Evolutionary conservation across 2,329 filamentous ascomycete species (phyloP).

Genomic region (Diplodia intermedia): DNA sequence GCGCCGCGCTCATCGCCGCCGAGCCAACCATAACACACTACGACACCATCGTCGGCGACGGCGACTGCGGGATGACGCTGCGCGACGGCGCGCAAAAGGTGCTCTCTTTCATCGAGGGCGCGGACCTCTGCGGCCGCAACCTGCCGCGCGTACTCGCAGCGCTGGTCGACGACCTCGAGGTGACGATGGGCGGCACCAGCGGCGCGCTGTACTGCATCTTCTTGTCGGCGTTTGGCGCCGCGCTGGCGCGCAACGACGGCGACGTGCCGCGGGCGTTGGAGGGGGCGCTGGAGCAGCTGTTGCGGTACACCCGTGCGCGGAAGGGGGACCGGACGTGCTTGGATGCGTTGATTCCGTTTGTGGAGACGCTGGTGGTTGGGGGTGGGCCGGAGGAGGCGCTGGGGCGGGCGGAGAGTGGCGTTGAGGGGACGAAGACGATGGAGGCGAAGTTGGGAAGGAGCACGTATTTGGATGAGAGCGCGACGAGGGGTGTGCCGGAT

Average conservation of each 20-base stretch:
- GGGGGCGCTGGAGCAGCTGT: conserved; percentile 47
- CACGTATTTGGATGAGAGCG: conserved; percentile 75
- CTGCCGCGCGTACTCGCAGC: conserved; percentile 60
- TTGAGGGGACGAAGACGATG: conserved; percentile 85
- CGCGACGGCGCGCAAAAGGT: conserved; percentile 64
- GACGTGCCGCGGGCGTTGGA: conserved; percentile 43
- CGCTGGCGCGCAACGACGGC: conserved; percentile 38
- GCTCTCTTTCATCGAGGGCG: conserved; percentile 42
- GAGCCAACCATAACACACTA: conserved; percentile 67
- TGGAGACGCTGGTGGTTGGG: conserved; percentile 68
- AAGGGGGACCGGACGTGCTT: conserved; percentile 86
- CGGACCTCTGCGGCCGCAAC: conserved; percentile 53
- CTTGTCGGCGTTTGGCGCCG: conserved; percentile 70
- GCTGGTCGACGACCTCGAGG: conserved; percentile 64
- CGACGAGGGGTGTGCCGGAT: conserved; percentile 56
- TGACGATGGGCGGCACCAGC: conserved; percentile 73
- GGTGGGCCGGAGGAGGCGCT: conserved; percentile 71
- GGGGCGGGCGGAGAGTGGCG: conserved; percentile 71
- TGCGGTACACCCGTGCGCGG: conserved; percentile 78
- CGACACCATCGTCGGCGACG: conserved; percentile 81
- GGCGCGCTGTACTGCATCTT: conserved; percentile 81
- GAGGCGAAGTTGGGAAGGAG: conserved; percentile 78
- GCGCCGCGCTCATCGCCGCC: conserved; percentile 55
- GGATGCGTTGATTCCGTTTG: conserved; percentile 84
- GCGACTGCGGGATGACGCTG: conserved; percentile 73